Conservation (phyloP, 768 basidiomycete species). For the Panus rudis region DNA sequence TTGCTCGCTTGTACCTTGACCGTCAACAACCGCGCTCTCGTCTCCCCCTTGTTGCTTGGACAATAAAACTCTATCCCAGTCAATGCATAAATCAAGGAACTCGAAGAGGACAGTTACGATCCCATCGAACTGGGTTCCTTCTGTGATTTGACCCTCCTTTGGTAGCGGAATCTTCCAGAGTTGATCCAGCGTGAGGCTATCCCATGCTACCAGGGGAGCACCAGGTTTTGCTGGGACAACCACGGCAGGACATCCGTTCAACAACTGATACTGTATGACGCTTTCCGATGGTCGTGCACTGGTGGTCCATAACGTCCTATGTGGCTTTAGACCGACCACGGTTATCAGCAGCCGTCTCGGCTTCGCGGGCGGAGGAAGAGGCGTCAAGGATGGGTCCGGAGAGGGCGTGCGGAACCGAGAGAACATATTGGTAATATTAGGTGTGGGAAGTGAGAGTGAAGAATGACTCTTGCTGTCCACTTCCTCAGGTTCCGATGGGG, state of each 20-base stretch:
- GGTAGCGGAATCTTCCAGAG: slow-evolving; percentile 48
- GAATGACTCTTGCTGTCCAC: too few relatives aligned
- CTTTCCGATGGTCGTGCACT: slow-evolving; percentile 55
- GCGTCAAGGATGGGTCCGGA: slow-evolving; percentile 38
- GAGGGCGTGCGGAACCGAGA: slow-evolving; percentile 45
- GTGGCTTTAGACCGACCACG: slow-evolving; percentile 54
- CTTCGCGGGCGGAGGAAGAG: slow-evolving; percentile 32
- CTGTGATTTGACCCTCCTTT: slow-evolving; percentile 24
- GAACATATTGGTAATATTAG: slow-evolving; percentile 38
- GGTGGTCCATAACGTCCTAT: slow-evolving; percentile 51
- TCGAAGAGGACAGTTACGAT: slow-evolving; percentile 51
- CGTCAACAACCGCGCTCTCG: slow-evolving; percentile 11
- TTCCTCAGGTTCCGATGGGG: slow-evolving; percentile 4
- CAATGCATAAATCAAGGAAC: slow-evolving; percentile 53
- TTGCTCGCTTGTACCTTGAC: background rate
- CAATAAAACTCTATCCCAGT: slow-evolving; percentile 48
- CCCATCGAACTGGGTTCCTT: slow-evolving; percentile 38
- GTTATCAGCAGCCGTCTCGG: slow-evolving; percentile 53
- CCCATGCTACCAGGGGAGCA: slow-evolving; percentile 60
- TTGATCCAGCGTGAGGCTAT: slow-evolving; percentile 48
- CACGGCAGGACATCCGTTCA: slow-evolving; percentile 55
- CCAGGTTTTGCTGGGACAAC: slow-evolving; percentile 54
- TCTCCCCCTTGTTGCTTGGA: slow-evolving; percentile 13
- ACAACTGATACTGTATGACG: slow-evolving; percentile 53
- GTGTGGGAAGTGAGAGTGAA: slow-evolving; percentile 26